Base-by-base conservation (phyloP, 176 grass and related monocot species). In the Triticum timopheevii region DNA sequence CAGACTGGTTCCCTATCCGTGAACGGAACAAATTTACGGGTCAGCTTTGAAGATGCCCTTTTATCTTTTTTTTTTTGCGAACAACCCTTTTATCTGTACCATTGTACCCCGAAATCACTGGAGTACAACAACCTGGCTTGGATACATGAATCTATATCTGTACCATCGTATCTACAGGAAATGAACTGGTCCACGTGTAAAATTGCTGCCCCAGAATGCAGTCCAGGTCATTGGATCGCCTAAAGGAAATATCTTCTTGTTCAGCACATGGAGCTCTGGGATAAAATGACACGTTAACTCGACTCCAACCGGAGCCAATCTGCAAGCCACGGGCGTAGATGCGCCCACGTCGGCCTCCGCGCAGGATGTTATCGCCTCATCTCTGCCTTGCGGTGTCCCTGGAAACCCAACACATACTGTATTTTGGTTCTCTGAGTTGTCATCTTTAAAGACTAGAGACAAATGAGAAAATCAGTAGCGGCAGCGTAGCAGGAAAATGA, bases 341-440 rank as follows among this genome's bases (percentile, higher is more conserved):
- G 75, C 81, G 49, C 35, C 93, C 93, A 95, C 88, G 88, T 93
- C 70, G 61, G 8, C 34, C 16, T 44, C 76, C 4, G 20, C 2
- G 1, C 45, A 15, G 74, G 1, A 24, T 65, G 67, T 85, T 88
- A 90, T 90, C 87, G 65, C 11, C 11, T 87, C 47, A 52, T 27
- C 76, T 87, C n/a, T 13, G 15, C 17, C 19, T 90, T 90, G 74
- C 80, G 85, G 85, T 84, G 85, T 84, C 49, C 49, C 16, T 76
- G 85, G 85, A 87, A 80, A 69, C 69, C 61, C 76, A 80, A 65
- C 81, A 87, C 11, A 8, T 10, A 31, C 31, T 31, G 31, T 31
- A 23, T n/a, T 38, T 67, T 7, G 39, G 23, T 8, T 25, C 1
- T 13, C 2, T 27, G 17, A 28, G 47, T n/a, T 44, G 34, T 19